Evolutionary conservation across 129 eudicot genomes (phyloP).

Genomic region (Ambrosia artemisiifolia): DNA sequence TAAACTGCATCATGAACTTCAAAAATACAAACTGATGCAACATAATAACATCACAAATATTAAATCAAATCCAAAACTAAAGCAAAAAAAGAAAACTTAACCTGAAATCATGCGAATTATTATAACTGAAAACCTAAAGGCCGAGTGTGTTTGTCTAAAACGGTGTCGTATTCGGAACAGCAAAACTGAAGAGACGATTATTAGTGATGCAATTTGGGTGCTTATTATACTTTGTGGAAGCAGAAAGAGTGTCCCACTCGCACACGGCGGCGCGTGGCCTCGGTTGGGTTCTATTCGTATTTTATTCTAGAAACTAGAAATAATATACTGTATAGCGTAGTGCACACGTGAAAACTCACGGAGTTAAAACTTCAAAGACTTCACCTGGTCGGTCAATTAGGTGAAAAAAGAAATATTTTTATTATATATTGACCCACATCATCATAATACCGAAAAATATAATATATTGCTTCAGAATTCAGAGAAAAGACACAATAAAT

Average conservation of each 20-base stretch:
- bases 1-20: conserved; percentile 13
- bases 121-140: conserved; percentile 9
- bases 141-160: too few species aligned
- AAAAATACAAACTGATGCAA: not conserved
- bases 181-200: conserved; percentile 6
- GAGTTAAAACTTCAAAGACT: not conserved
- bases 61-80: not conserved
- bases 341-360: not conserved
- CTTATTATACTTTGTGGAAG: conserved; percentile 23
- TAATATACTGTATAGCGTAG: conserved; percentile 2
- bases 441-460: too few species aligned
- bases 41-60: not conserved
- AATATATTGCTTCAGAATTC: too few species aligned
- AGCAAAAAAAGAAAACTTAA: not conserved
- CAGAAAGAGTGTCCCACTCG: conserved; percentile 11
- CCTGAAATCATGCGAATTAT: conserved; percentile 24
- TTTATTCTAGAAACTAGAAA: too few species aligned
- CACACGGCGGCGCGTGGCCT: conserved; percentile 26
- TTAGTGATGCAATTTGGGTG: conserved; percentile 26
- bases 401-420: too few species aligned
- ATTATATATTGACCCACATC: too few species aligned
- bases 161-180: too few species aligned
- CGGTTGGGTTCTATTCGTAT: not conserved
- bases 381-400: not conserved
- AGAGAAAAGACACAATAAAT: too few species aligned